Conservation (phyloP, 139 green algal species). For the Closterium sp. region DNA sequence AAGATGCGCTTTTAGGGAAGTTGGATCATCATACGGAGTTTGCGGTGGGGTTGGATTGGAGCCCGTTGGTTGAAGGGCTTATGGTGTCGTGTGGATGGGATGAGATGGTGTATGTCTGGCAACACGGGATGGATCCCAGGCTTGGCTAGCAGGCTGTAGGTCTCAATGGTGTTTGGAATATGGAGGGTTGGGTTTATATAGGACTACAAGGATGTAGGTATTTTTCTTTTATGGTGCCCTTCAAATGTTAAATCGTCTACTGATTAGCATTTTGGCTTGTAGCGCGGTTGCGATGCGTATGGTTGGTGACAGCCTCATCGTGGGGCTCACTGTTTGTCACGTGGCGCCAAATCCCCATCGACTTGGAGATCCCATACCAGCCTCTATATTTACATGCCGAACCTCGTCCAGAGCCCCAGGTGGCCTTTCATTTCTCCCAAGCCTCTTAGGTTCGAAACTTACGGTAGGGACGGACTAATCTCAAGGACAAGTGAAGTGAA, state of each 20-base stretch:
- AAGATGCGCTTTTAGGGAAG: slow-evolving; percentile 63
- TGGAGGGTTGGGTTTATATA: no score
- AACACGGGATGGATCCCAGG: slow-evolving; percentile 50
- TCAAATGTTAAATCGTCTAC: no score
- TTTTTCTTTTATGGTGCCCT: no score
- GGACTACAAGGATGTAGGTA: no score
- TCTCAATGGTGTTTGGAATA: no score
- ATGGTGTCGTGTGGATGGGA: slow-evolving; percentile 88
- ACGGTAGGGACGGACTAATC: neutral
- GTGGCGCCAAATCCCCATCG: neutral
- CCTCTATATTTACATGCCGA: neutral
- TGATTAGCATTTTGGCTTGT: no score
- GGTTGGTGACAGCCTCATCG: no score
- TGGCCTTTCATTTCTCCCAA: neutral
- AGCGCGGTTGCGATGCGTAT: no score
- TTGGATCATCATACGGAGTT: slow-evolving; percentile 58
- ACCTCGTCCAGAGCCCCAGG: neutral
- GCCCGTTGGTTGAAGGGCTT: slow-evolving; percentile 74
- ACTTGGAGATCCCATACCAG: neutral
- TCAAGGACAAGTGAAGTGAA: neutral
- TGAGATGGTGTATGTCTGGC: slow-evolving; percentile 70
- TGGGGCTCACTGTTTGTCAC: no score
- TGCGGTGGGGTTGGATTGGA: slow-evolving; percentile 82
- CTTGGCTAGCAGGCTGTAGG: neutral
- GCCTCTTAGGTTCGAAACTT: neutral